Evolutionary conservation across 768 basidiomycete species (phyloP).

Genomic region (Trametes meyenii): DNA sequence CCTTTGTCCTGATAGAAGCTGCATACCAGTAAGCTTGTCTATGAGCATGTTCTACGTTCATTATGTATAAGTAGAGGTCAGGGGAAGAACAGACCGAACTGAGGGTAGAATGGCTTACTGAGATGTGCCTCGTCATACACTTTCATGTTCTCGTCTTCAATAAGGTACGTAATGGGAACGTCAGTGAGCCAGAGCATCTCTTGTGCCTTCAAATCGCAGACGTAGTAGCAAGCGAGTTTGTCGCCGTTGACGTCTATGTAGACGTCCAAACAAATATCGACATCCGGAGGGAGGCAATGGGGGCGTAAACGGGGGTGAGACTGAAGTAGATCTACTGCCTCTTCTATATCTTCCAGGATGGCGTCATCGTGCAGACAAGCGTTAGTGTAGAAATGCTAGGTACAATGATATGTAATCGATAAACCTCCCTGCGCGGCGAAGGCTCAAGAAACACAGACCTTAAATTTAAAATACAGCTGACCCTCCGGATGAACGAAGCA

Average conservation of each 20-base stretch:
- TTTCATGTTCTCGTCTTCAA: not conserved
- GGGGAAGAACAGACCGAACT: not conserved
- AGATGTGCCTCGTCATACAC: not conserved
- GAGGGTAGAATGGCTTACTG: not conserved
- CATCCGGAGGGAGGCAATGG: not conserved
- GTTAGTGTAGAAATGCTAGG: conserved; percentile 2
- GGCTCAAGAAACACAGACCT: not conserved
- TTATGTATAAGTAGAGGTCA: not conserved
- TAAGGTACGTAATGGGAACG: not conserved
- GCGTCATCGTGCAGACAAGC: not conserved
- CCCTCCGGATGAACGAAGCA: conserved; percentile 12
- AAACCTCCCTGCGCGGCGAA: not conserved
- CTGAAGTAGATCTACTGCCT: not conserved
- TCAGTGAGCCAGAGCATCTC: not conserved
- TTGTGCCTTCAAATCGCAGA: not conserved
- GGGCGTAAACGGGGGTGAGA: not conserved
- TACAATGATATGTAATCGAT: not conserved
- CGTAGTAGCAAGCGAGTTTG: conserved; percentile 3
- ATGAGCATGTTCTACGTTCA: not conserved
- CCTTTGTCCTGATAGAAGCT: too few species aligned
- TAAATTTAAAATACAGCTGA: conserved; percentile 3
- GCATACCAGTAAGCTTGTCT: not conserved
- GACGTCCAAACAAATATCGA: not conserved
- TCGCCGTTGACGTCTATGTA: not conserved
- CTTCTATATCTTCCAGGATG: not conserved